Evolutionary conservation across 441 rosid species (phyloP).

Genomic region (Populus tomentosa): DNA sequence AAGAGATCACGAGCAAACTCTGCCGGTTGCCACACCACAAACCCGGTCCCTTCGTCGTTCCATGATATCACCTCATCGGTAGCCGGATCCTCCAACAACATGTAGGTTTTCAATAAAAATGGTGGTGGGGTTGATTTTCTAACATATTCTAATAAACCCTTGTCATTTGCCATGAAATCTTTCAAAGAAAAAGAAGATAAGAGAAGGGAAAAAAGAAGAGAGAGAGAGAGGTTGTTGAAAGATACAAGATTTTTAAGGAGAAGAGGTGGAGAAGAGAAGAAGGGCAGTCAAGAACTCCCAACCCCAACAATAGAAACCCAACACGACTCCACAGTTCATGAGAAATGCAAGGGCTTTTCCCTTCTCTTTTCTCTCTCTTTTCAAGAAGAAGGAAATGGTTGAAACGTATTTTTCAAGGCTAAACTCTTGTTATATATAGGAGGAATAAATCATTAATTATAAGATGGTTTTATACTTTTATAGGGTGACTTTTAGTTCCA

Average conservation of each 20-base stretch:
- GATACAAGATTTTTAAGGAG: constrained; percentile 2
- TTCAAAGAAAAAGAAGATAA: not conserved
- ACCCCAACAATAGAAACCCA: constrained; percentile 72
- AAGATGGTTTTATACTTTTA: too few relatives aligned
- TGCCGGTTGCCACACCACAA: constrained; percentile 78
- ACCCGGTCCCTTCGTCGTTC: constrained; percentile 63
- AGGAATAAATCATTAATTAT: not conserved
- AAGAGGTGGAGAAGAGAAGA: constrained; percentile 40
- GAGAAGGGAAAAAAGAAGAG: not conserved
- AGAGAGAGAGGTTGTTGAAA: not conserved
- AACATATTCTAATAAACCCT: constrained; percentile 35
- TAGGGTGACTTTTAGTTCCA: not conserved
- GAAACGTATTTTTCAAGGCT: constrained; percentile 31
- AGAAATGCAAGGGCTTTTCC: constrained; percentile 35
- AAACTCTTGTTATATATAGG: constrained; percentile 4
- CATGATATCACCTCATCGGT: constrained; percentile 68
- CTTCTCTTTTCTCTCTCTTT: not conserved
- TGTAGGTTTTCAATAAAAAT: constrained; percentile 67
- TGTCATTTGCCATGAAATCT: not conserved
- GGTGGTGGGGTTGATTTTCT: constrained; percentile 60
- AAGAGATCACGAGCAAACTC: constrained; percentile 76
- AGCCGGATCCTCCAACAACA: constrained; percentile 65
- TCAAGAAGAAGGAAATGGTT: constrained; percentile 19
- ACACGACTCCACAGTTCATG: constrained; percentile 69
- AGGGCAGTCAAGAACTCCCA: constrained; percentile 72